Conservation (phyloP, 2,329 filamentous ascomycete species). For the Zymoseptoria brevis region DNA sequence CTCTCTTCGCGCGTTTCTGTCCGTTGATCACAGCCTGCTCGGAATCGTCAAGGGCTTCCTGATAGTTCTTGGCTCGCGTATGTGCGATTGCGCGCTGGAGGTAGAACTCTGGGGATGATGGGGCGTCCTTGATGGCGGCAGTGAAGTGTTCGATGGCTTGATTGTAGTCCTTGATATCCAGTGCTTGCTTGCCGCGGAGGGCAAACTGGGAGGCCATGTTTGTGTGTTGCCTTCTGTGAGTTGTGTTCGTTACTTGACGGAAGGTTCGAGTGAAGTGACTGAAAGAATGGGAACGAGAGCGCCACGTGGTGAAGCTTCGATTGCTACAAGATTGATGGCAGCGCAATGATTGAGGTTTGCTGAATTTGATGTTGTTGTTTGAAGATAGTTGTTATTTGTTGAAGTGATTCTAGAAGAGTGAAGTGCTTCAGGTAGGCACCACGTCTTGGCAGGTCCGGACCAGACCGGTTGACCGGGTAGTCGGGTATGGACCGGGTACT, state of each 20-base stretch:
- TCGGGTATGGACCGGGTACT: background rate
- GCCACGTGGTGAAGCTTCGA: background rate
- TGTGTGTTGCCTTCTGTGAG: background rate
- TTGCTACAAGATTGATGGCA: background rate
- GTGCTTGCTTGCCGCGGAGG: constrained; percentile 51
- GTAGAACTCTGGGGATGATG: constrained; percentile 67
- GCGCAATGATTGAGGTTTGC: background rate
- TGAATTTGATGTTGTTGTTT: background rate
- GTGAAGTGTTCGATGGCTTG: constrained; percentile 63
- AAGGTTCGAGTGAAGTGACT: background rate
- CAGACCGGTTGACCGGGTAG: background rate
- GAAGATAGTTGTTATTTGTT: background rate
- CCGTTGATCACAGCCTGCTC: constrained; percentile 52
- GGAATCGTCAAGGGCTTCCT: constrained; percentile 39
- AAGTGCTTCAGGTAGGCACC: background rate
- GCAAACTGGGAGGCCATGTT: constrained; percentile 44
- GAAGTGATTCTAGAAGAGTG: background rate
- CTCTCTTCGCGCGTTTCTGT: constrained; percentile 64
- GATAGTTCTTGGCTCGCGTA: constrained; percentile 49
- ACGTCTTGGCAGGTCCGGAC: background rate
- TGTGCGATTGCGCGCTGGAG: constrained; percentile 75
- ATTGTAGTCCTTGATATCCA: constrained; percentile 55
- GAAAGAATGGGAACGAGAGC: background rate
- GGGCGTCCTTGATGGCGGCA: constrained; percentile 53
- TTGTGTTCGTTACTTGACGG: background rate